Percentiles rank a stretch among this genome's conserved stretches.
These are phyloP conservation scores for Solanum paucissectum DNA, from an alignment of 257 asterid genomes.

Conservation along the genomic window DNA sequence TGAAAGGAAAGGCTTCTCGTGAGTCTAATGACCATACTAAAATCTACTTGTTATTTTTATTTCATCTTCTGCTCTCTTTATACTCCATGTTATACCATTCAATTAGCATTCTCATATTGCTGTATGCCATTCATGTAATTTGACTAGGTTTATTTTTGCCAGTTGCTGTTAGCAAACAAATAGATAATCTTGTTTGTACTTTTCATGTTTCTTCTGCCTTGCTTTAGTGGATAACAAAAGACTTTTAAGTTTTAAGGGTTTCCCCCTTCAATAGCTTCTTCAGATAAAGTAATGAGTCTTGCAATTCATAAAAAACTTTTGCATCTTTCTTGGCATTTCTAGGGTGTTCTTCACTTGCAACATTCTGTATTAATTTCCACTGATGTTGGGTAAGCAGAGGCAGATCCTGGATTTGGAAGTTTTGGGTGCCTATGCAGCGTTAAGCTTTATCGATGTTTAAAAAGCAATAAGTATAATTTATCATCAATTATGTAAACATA, in stretches of 20 bases:
- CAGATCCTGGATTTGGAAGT: background rate
- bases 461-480: background rate
- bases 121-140: background rate
- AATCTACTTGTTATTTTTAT: background rate
- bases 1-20: slow-evolving; percentile 80
- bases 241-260: background rate
- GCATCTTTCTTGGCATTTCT: background rate
- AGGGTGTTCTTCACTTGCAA: background rate
- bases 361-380: background rate
- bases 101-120: background rate
- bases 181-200: background rate
- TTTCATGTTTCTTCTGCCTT: background rate
- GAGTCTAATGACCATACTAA: slow-evolving; percentile 18
- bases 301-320: background rate
- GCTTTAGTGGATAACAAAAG: background rate
- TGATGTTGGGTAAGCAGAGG: background rate
- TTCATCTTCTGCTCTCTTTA: background rate
- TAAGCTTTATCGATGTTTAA: background rate
- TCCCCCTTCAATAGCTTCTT: background rate
- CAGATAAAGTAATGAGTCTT: background rate
- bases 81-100: background rate
- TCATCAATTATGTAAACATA: background rate
- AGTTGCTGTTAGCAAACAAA: background rate
- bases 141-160: background rate
- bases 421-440: background rate